Percentiles rank a stretch among this genome's conserved stretches.
These are phyloP conservation scores for Ceratorhiza oryzae-sativae DNA, from an alignment of 1,284 basidiomycete genomes.

Conservation along the genomic window DNA sequence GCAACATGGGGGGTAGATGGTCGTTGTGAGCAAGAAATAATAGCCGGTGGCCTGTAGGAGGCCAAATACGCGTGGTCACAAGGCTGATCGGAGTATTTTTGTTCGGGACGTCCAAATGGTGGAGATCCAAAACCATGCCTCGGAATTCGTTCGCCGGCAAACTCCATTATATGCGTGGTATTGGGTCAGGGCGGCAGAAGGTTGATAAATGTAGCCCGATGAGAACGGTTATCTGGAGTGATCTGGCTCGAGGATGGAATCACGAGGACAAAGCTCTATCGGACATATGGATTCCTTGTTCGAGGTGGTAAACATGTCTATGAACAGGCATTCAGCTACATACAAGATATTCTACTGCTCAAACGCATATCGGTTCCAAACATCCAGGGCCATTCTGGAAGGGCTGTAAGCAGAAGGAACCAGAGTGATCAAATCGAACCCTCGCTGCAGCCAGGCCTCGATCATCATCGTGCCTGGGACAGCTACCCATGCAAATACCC, in stretches of 20 bases:
- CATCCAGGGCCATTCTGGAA: background rate
- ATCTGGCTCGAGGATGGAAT: background rate
- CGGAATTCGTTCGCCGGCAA: background rate
- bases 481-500: slow-evolving; percentile 18
- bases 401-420: slow-evolving; percentile 15
- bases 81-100: background rate
- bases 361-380: slow-evolving; percentile 1
- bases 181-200: slow-evolving; percentile 11
- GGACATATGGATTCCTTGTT: background rate
- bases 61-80: background rate
- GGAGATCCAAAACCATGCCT: background rate
- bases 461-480: slow-evolving; percentile 19
- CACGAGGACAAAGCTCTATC: background rate
- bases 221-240: too few relatives aligned
- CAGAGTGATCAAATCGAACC: background rate
- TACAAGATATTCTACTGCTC: background rate
- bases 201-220: too few relatives aligned
- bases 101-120: background rate
- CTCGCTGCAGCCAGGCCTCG: slow-evolving; percentile 20
- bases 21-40: too few relatives aligned
- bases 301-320: background rate
- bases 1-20: background rate
- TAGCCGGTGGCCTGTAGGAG: background rate
- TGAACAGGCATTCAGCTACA: background rate
- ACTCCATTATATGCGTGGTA: background rate